Evolutionary conservation across 2,329 filamentous ascomycete genomes (phyloP).

Genomic region (Colletotrichum sp.): DNA sequence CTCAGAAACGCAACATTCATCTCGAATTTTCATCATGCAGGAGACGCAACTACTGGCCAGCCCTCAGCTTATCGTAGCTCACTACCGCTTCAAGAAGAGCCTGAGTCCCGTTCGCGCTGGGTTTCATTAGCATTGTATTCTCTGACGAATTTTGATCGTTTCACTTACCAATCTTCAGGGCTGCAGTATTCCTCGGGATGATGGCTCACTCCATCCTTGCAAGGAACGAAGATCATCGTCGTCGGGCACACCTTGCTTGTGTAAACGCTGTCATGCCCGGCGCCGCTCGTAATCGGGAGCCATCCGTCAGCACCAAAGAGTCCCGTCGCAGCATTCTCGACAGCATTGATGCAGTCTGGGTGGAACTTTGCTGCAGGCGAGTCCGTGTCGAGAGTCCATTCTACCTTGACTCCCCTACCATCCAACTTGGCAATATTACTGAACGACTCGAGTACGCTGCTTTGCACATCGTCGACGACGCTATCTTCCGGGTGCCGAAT

Average conservation of each 20-base stretch:
- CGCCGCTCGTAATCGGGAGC: conserved; percentile 44
- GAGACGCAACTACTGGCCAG: not conserved
- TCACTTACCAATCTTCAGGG: conserved; percentile 55
- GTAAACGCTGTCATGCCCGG: conserved; percentile 59
- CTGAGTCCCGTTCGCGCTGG: conserved; percentile 23
- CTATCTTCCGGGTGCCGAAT: conserved; percentile 20
- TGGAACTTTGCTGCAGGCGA: conserved; percentile 69
- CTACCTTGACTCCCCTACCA: conserved; percentile 45
- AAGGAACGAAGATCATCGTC: conserved; percentile 71
- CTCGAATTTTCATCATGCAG: not conserved
- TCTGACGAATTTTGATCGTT: not conserved
- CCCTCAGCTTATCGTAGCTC: conserved; percentile 17
- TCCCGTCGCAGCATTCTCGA: conserved; percentile 62
- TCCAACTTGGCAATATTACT: conserved; percentile 26
- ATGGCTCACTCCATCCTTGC: conserved; percentile 66
- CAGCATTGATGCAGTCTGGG: conserved; percentile 68
- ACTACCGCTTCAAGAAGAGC: conserved; percentile 24
- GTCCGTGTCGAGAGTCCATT: conserved; percentile 66
- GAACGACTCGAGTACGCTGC: conserved; percentile 26
- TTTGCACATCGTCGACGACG: conserved; percentile 22
- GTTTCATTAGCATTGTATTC: not conserved
- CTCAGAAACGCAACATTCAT: not conserved
- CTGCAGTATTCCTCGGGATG: conserved; percentile 67
- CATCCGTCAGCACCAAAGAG: conserved; percentile 51
- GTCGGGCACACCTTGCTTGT: conserved; percentile 63